These are phyloP conservation scores for Lactarius sanguifluus DNA, from an alignment of 768 basidiomycete genomes.

Conservation along the genomic window DNA sequence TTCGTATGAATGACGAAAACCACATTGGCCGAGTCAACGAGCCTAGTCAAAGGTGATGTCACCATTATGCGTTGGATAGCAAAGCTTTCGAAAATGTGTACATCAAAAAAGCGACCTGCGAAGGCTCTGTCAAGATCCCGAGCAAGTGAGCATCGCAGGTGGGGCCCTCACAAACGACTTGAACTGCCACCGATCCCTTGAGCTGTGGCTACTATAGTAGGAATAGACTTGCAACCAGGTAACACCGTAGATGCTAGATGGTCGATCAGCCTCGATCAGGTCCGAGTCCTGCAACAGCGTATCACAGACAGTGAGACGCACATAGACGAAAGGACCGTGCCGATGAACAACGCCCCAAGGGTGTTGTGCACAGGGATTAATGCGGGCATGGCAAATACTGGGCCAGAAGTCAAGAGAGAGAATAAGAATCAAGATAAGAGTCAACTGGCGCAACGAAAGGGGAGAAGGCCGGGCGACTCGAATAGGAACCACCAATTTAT, in stretches of 20 bases:
- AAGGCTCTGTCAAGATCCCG: background rate
- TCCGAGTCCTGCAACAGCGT: background rate
- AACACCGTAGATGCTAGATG: conserved; percentile 4
- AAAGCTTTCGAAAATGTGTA: background rate
- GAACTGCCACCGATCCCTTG: background rate
- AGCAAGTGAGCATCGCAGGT: background rate
- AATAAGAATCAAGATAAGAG: background rate
- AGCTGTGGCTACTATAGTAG: conserved; percentile 4
- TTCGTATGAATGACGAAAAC: background rate
- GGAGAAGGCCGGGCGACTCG: background rate
- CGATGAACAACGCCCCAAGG: background rate
- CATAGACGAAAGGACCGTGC: conserved; percentile 5
- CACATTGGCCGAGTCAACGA: background rate
- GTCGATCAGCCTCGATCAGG: background rate
- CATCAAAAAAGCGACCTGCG: conserved; percentile 18
- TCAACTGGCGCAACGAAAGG: background rate
- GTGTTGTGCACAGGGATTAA: background rate
- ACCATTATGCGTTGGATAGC: background rate
- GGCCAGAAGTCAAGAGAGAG: background rate
- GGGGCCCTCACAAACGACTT: conserved; percentile 2
- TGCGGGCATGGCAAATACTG: background rate
- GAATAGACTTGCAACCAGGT: conserved; percentile 17
- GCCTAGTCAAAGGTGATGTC: background rate
- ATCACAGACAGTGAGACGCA: background rate
- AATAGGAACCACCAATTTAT: background rate